Evolutionary conservation across 768 basidiomycete genomes (phyloP).

Genomic region (Podaxis sp.): DNA sequence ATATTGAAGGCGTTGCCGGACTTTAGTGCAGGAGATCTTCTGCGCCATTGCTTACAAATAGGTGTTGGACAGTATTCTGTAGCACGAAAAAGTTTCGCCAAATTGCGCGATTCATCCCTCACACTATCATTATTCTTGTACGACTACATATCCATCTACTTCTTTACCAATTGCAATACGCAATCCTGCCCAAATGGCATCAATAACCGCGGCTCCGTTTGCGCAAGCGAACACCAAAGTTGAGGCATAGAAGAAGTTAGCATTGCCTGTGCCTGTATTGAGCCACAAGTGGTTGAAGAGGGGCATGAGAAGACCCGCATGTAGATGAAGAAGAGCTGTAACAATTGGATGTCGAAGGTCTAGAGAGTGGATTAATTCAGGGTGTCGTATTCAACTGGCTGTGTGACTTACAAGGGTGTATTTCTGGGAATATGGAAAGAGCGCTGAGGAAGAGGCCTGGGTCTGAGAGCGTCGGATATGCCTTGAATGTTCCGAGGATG

Average conservation of each 20-base stretch:
- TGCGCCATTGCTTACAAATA: too few relatives aligned
- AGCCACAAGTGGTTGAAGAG: conserved; percentile 94
- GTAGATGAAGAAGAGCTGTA: conserved; percentile 77
- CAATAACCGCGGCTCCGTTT: conserved; percentile 80
- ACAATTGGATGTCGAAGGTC: conserved; percentile 87
- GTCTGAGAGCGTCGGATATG: conserved; percentile 90
- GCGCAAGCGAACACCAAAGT: conserved; percentile 92
- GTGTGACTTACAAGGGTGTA: conserved; percentile 66
- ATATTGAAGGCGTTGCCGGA: too few relatives aligned
- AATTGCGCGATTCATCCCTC: too few relatives aligned
- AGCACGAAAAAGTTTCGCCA: too few relatives aligned
- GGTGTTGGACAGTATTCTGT: too few relatives aligned
- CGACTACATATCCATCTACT: conserved; percentile 51
- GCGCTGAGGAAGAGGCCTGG: conserved; percentile 84
- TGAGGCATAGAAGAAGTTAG: conserved; percentile 97
- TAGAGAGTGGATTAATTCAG: conserved; percentile 28
- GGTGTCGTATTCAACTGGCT: neutral
- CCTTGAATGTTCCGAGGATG: conserved; percentile 81
- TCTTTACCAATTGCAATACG: conserved; percentile 65
- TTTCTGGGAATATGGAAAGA: conserved; percentile 81
- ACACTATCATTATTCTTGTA: conserved; percentile 48
- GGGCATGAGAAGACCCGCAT: conserved; percentile 83
- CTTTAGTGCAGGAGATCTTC: too few relatives aligned
- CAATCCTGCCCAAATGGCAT: conserved; percentile 82
- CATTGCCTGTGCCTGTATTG: conserved; percentile 88